Base-by-base conservation (phyloP, 169 alveolate species). In the Eimeria sp. region DNA sequence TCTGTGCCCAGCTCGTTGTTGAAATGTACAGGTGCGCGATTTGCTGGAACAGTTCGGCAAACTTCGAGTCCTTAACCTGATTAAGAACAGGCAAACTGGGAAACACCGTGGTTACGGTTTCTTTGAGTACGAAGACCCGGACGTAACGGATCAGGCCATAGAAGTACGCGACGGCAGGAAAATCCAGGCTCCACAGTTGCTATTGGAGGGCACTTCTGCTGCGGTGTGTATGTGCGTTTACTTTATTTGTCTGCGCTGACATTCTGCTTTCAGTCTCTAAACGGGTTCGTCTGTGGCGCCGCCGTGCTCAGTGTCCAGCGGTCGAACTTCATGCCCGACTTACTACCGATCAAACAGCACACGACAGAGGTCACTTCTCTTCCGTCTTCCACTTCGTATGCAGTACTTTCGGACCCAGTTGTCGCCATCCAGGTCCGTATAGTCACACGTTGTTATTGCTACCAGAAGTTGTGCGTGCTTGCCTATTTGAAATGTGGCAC, bases 61-160 rank as follows among this genome's bases (percentile, higher is more conserved):
- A 73, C 95, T 98, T 20, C 94, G 97, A 57, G 95, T 95, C 30
- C 91, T 97, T 76, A 97, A 98, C 88, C 89, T 98, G 90, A 96
- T 98, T 40, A 97, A 97, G 96, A 99, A 98, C 96, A 91, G 95
- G 89, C 96, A 92, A 67, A 98, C 99, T 6, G 99, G 99, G 61
- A 90, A 94, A 88, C 97, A 97, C 95, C 98, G 98, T 94, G 98
- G 99, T 61, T 97, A 97, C 96, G 99, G 99, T 18, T 98, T 98
- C 86, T 97, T 98, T 63, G 99, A 98, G 96, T 98, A 96, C 89
- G 99, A 98, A 92, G 98, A 98, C 93, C 95, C 98, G 57, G 97
- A 97, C 30, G 97, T 97, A 47, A 97, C 99, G 54, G 98, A 98
- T 82, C 95, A 97, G 93, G 99, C 99, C 47, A 97, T 98, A 57